Conservation (phyloP, 176 grass and related monocot genomes). For the Oryza nivara region DNA sequence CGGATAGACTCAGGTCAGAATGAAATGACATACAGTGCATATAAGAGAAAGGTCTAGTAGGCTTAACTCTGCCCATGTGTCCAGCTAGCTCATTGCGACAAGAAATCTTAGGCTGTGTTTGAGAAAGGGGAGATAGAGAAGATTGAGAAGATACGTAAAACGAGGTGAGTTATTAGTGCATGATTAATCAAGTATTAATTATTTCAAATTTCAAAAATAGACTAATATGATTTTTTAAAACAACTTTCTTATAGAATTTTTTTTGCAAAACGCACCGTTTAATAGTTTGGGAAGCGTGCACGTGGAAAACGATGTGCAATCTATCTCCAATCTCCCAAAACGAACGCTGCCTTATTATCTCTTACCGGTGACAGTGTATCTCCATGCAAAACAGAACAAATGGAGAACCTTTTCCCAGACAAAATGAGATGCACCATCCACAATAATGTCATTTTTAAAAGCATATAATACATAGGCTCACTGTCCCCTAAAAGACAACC, state of each 20-base stretch:
- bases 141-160: too few relatives aligned
- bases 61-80: slow-evolving; percentile 22
- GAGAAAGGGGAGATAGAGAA: too few relatives aligned
- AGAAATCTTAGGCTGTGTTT: not conserved
- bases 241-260: too few relatives aligned
- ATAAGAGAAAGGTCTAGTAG: not conserved
- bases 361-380: not conserved
- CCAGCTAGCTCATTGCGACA: not conserved
- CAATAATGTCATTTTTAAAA: slow-evolving; percentile 29
- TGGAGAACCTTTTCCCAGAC: not conserved
- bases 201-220: too few relatives aligned
- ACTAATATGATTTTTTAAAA: too few relatives aligned
- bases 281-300: too few relatives aligned
- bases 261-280: too few relatives aligned
- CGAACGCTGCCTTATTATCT: not conserved
- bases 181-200: too few relatives aligned
- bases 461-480: not conserved
- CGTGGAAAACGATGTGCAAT: too few relatives aligned
- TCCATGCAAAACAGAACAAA: not conserved
- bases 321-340: too few relatives aligned
- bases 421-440: not conserved
- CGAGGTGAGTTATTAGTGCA: too few relatives aligned
- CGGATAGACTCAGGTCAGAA: not conserved
- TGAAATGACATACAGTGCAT: not conserved
- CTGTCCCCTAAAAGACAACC: not conserved